Base-by-base conservation (phyloP, 106 monocot species). In the Apostasia ramifera region DNA sequence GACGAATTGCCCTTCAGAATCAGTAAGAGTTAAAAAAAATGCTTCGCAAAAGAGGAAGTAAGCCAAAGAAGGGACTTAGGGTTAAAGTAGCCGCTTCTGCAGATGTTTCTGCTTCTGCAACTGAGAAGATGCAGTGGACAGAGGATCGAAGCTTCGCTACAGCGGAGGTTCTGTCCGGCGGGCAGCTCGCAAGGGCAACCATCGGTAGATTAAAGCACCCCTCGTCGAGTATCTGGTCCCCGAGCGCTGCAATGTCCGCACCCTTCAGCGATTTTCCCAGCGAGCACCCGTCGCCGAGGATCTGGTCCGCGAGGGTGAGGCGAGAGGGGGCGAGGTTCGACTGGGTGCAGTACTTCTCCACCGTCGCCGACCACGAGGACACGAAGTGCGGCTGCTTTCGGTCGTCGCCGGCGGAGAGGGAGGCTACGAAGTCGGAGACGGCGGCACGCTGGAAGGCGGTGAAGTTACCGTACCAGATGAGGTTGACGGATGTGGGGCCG, bases 381-480 rank as follows among this genome's bases (percentile, higher is more conserved):
- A 79, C 83, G 1, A 79, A 71, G 14, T 26, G 26, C 26, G 73
- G 78, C 11, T 45, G 67, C 40, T 46, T 41, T 53, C 52, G 40
- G 6, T 37, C 41, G 42, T 11, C 40, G 53, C 12, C 40, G 0
- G 2, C 5, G 44, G 77, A 70, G 67, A 73, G 73, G 63, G 81
- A 69, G 39, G 68, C 0, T 72, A 81, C 53, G 70, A 73, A 83
- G 83, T 83, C 83, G 66, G 75, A 3, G 75, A 83, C 44, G 66
- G 79, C 61, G 74, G 83, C 70, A 3, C 75, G 74, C 56, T 83
- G 83, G 37, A 74, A 11, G 47, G 83, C 43, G 59, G 78, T 71
- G 78, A 83, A 83, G 47, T 61, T 66, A 40, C 83, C 83, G 75
- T 83, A 83, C 83, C 83, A 83, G 66, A 83, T 62, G 67, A 83